These are phyloP conservation scores for Passalora sequoiae DNA, from an alignment of 2,329 filamentous ascomycete species.

Conservation along the genomic window DNA sequence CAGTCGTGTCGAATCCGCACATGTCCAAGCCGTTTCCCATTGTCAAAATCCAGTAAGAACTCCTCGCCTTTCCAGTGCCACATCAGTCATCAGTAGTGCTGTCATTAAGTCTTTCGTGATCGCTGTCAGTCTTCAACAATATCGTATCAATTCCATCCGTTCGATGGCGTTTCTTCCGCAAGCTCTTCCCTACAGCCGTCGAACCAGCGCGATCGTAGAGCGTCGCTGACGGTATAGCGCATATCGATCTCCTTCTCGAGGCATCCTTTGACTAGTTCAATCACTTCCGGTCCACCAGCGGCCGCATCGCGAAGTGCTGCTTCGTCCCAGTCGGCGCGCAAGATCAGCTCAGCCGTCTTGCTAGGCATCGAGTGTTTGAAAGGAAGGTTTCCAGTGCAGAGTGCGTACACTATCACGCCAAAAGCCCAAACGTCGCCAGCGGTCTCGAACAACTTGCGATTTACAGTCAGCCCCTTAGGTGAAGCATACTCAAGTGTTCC, in stretches of 20 bases:
- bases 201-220: slow-evolving; percentile 54
- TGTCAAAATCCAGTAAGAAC: too few species aligned
- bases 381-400: slow-evolving; percentile 57
- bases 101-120: background rate
- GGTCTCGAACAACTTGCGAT: slow-evolving; percentile 44
- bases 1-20: too few species aligned
- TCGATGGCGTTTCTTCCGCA: slow-evolving; percentile 15
- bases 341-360: slow-evolving; percentile 55
- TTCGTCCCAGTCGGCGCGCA: slow-evolving; percentile 55
- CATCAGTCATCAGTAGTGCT: background rate
- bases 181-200: slow-evolving; percentile 24
- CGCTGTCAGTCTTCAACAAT: background rate
- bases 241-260: slow-evolving; percentile 52
- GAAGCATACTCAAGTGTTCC: slow-evolving; percentile 56
- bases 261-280: slow-evolving; percentile 57
- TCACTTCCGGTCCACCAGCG: slow-evolving; percentile 42
- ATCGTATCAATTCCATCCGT: slow-evolving; percentile 4
- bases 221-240: slow-evolving; percentile 54
- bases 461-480: slow-evolving; percentile 44
- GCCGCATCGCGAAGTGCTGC: slow-evolving; percentile 44
- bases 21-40: too few species aligned
- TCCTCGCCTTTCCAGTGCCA: background rate
- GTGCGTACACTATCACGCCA: slow-evolving; percentile 57
- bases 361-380: slow-evolving; percentile 58
- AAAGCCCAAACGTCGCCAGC: slow-evolving; percentile 64